Evolutionary conservation across 108 stramenopile genomes (phyloP).

Genomic region (Pelagomonas calceolata): DNA sequence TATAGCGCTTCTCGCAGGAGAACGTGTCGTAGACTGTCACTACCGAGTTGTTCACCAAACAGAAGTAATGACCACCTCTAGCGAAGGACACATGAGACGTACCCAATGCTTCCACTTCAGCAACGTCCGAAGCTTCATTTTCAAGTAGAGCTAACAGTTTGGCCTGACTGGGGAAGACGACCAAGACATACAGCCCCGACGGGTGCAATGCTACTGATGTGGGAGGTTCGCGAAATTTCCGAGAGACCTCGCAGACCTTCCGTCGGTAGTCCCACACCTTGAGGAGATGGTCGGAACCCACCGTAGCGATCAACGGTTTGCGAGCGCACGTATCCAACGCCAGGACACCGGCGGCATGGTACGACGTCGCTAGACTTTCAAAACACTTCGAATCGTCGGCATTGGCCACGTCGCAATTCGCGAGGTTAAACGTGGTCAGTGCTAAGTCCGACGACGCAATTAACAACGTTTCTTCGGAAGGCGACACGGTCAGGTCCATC

Average conservation of each 20-base stretch:
- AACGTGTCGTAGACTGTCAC: conserved; percentile 35
- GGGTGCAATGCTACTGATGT: conserved; percentile 35
- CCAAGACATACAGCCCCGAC: conserved; percentile 38
- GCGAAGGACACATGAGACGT: conserved; percentile 18
- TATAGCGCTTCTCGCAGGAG: conserved; percentile 29
- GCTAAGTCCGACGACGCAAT: conserved; percentile 1
- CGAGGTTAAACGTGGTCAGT: conserved; percentile 20
- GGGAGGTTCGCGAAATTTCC: conserved; percentile 29
- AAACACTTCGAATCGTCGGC: conserved; percentile 26
- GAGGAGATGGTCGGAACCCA: conserved; percentile 32
- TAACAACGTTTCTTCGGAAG: conserved; percentile 17
- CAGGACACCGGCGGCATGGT: conserved; percentile 18
- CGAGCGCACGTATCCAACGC: conserved; percentile 31
- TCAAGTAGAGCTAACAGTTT: conserved; percentile 46
- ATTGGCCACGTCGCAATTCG: conserved; percentile 33
- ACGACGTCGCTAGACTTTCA: conserved; percentile 19
- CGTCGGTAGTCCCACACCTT: conserved; percentile 43
- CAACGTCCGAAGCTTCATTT: conserved; percentile 38
- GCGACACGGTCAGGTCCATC: conserved; percentile 8
- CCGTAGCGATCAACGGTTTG: conserved; percentile 42
- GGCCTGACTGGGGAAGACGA: conserved; percentile 39
- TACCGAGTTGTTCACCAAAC: conserved; percentile 30
- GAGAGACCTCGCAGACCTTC: conserved; percentile 16
- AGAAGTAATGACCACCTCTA: conserved; percentile 47
- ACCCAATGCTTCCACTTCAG: conserved; percentile 19